These are phyloP conservation scores for thale cress (Arabidopsis thaliana) DNA, from an alignment of 345 rosid species.

Conservation along the genomic window DNA sequence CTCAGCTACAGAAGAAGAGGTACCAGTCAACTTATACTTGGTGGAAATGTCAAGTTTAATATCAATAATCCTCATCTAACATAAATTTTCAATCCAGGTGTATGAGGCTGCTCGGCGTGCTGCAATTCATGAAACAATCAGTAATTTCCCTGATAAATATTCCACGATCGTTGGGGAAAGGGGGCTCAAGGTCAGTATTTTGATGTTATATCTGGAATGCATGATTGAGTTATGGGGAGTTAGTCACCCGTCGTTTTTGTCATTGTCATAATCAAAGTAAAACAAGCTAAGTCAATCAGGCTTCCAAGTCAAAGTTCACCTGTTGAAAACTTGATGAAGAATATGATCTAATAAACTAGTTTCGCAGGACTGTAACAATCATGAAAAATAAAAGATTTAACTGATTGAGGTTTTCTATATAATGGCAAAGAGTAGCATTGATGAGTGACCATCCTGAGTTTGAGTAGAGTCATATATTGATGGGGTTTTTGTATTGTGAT, in stretches of 20 bases:
- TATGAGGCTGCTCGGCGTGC: constrained; percentile 95
- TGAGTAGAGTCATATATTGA: not conserved
- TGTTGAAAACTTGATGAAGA: too few relatives aligned
- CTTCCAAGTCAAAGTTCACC: constrained; percentile 10
- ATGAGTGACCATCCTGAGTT: not conserved
- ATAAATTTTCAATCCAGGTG: constrained; percentile 56
- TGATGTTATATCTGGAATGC: constrained; percentile 20
- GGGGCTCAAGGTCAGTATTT: constrained; percentile 91
- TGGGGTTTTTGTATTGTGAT: not conserved
- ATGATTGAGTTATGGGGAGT: not conserved
- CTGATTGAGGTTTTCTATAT: not conserved
- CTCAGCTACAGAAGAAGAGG: constrained; percentile 93
- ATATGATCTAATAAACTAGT: constrained; percentile 1
- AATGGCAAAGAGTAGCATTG: constrained; percentile 11
- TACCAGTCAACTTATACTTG: constrained; percentile 37
- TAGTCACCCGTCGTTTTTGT: not conserved
- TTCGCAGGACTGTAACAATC: not conserved
- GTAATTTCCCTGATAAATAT: constrained; percentile 91
- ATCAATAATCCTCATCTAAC: constrained; percentile 22
- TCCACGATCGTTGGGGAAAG: constrained; percentile 96
- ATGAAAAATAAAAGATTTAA: not conserved
- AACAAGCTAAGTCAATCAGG: constrained; percentile 13
- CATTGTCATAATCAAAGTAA: not conserved
- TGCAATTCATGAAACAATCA: constrained; percentile 90
- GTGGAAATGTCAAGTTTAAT: not conserved